These are phyloP conservation scores for Aspergillus conjunctus DNA, from an alignment of 495 filamentous ascomycete species.

Conservation along the genomic window DNA sequence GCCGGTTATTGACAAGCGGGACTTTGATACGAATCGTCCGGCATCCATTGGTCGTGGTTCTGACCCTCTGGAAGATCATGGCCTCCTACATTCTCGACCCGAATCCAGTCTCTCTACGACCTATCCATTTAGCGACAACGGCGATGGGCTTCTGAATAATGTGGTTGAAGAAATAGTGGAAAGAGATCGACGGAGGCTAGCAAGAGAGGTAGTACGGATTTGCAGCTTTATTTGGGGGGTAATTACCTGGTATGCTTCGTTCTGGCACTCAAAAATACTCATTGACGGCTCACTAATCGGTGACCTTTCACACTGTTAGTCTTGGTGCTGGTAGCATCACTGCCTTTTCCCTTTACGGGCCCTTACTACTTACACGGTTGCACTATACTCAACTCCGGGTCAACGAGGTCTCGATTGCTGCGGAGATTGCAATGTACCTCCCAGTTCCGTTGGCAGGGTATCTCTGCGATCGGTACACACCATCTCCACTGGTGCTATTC, in stretches of 20 bases:
- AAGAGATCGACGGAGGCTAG: constrained; percentile 56
- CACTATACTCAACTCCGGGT: constrained; percentile 88
- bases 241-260: constrained; percentile 52
- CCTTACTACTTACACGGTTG: constrained; percentile 78
- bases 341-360: constrained; percentile 89
- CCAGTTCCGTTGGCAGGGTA: constrained; percentile 88
- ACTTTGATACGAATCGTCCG: constrained; percentile 58
- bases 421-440: constrained; percentile 84
- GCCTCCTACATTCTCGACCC: constrained; percentile 25
- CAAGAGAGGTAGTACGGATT: constrained; percentile 53
- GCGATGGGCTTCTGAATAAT: constrained; percentile 61
- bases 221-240: constrained; percentile 63
- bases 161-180: constrained; percentile 63
- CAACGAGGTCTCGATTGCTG: constrained; percentile 82
- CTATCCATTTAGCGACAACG: constrained; percentile 35
- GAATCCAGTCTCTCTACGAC: constrained; percentile 26
- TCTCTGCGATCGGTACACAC: constrained; percentile 83
- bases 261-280: constrained; percentile 5
- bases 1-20: constrained; percentile 56
- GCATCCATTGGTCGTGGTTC: constrained; percentile 41
- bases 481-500: constrained; percentile 70
- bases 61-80: constrained; percentile 25
- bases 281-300: not conserved
- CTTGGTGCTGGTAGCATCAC: constrained; percentile 84
- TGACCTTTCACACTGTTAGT: constrained; percentile 28